A percentile compares a stretch with the other conserved stretches of the same genome.
Evolutionary conservation across 352 stramenopile species (phyloP).

Genomic region (Aphanomyces euteiches): DNA sequence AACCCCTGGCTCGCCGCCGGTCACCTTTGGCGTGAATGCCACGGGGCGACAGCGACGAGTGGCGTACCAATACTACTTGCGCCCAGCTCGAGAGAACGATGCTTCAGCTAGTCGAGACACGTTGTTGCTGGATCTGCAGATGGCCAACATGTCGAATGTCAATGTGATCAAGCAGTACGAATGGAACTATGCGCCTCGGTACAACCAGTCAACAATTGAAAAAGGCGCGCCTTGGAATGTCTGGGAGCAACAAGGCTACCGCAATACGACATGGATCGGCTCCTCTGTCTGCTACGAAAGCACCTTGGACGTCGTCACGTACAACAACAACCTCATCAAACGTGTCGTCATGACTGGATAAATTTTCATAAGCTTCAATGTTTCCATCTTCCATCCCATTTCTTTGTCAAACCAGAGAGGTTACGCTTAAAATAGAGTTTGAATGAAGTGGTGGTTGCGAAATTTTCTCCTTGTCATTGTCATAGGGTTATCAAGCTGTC

Average conservation of each 20-base stretch:
- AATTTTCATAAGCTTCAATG: no score
- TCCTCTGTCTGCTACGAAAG: conserved; percentile 4
- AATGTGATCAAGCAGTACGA: background rate
- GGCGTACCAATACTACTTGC: background rate
- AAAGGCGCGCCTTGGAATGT: background rate
- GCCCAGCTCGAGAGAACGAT: background rate
- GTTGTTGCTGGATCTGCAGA: background rate
- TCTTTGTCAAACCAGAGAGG: no score
- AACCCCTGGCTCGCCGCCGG: background rate
- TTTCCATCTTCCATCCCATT: no score
- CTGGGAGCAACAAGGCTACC: background rate
- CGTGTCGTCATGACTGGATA: background rate
- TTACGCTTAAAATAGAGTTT: no score
- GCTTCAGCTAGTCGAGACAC: background rate
- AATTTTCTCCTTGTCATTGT: no score
- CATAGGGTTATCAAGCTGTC: no score
- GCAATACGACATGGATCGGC: background rate
- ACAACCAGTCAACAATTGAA: background rate
- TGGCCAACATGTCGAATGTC: background rate
- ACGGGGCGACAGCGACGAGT: background rate
- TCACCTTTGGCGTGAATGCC: background rate
- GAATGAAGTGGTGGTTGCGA: no score
- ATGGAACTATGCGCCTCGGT: background rate
- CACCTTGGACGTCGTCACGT: conserved; percentile 2
- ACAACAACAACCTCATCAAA: conserved; percentile 8